These are phyloP conservation scores for Chrysanthemum seticuspe DNA, from an alignment of 129 eudicot genomes.

Conservation along the genomic window DNA sequence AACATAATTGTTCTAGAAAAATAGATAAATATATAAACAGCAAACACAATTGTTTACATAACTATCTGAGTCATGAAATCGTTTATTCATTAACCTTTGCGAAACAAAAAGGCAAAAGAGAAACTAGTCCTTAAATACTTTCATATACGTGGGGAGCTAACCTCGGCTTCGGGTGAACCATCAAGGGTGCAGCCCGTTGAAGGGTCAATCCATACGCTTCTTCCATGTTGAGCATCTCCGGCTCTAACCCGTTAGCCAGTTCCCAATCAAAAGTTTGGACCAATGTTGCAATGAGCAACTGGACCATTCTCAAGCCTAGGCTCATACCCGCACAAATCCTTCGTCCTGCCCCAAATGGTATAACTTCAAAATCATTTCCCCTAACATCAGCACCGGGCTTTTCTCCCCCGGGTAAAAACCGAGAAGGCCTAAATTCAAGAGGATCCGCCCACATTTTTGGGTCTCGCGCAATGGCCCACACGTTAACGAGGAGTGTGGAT, in stretches of 20 bases:
- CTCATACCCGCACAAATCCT: constrained; percentile 91
- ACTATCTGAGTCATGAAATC: background rate
- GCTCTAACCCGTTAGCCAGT: constrained; percentile 42
- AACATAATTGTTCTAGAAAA: too few species aligned
- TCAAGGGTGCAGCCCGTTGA: constrained; percentile 69
- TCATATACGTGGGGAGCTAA: constrained; percentile 42
- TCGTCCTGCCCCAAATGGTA: constrained; percentile 88
- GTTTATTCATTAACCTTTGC: background rate
- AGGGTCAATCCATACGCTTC: constrained; percentile 89
- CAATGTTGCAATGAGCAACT: constrained; percentile 63
- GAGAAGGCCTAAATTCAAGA: constrained; percentile 55
- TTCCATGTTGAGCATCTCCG: constrained; percentile 63
- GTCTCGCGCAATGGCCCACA: constrained; percentile 98
- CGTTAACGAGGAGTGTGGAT: constrained; percentile 72
- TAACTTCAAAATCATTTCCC: constrained; percentile 74
- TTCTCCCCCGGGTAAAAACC: constrained; percentile 72
- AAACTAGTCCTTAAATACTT: constrained; percentile 6
- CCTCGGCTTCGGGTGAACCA: constrained; percentile 71
- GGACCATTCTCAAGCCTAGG: constrained; percentile 81
- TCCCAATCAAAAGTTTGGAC: constrained; percentile 73
- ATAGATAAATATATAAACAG: too few species aligned
- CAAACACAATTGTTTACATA: too few species aligned
- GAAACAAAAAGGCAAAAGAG: background rate
- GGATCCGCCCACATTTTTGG: constrained; percentile 72
- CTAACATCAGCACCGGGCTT: constrained; percentile 49